Evolutionary conservation across 2,329 filamentous ascomycete species (phyloP).

Genomic region (Bipolaris sorokiniana): DNA sequence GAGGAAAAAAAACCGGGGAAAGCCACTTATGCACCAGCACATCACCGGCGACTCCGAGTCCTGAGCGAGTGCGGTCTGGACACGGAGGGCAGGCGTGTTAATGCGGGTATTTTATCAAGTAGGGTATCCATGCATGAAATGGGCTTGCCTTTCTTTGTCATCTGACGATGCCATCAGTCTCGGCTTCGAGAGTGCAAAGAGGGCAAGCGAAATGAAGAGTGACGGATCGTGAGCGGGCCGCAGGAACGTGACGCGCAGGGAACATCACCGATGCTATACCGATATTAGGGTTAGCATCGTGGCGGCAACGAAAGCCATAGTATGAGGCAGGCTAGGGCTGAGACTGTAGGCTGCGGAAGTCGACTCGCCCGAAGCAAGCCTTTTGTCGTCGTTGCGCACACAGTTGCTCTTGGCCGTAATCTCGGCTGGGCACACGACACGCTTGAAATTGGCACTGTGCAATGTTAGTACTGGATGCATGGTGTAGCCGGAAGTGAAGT

Average conservation of each 20-base stretch:
- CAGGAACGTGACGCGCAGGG: slow-evolving; percentile 26
- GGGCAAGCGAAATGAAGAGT: slow-evolving; percentile 24
- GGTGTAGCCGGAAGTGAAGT: slow-evolving; percentile 5
- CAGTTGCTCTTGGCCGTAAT: slow-evolving; percentile 45
- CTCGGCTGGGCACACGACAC: slow-evolving; percentile 43
- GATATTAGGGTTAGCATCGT: slow-evolving; percentile 30
- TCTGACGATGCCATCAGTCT: slow-evolving; percentile 27
- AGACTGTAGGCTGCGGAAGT: slow-evolving; percentile 22
- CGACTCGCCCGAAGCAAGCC: slow-evolving; percentile 22
- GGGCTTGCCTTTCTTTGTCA: slow-evolving; percentile 27
- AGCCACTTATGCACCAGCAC: slow-evolving; percentile 4
- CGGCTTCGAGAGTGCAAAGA: slow-evolving; percentile 9
- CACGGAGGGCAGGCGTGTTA: slow-evolving; percentile 16
- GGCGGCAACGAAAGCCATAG: slow-evolving; percentile 24
- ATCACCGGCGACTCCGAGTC: slow-evolving; percentile 16
- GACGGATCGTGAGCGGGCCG: slow-evolving; percentile 30
- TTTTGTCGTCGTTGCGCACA: slow-evolving; percentile 41
- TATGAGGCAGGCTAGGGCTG: slow-evolving; percentile 17
- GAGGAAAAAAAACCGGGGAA: slow-evolving; percentile 1
- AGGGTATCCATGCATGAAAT: slow-evolving; percentile 45
- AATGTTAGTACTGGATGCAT: slow-evolving; percentile 25
- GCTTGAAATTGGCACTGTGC: slow-evolving; percentile 46
- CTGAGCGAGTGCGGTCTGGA: slow-evolving; percentile 11
- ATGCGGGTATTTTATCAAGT: slow-evolving; percentile 31
- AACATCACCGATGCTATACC: slow-evolving; percentile 34